Percentiles rank a stretch among this genome's conserved stretches.
Evolutionary conservation across 2,329 filamentous ascomycete genomes (phyloP).

Genomic region (Dactylonectria macrodidyma): DNA sequence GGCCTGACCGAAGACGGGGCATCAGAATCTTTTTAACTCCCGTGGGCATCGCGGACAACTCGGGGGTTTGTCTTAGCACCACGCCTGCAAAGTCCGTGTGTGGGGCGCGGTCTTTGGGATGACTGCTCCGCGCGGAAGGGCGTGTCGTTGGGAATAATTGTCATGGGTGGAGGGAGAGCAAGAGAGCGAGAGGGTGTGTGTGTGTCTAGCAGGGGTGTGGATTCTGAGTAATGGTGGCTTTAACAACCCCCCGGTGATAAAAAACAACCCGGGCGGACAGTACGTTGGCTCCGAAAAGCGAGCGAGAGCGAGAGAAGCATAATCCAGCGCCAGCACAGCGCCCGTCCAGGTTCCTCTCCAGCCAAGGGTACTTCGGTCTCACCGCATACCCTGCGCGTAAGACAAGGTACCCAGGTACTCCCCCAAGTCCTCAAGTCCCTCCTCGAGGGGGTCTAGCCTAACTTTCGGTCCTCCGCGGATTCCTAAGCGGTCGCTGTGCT

Average conservation of each 20-base stretch:
- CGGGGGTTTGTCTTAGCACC: conserved; percentile 44
- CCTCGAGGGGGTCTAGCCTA: too few relatives aligned
- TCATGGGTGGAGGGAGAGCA: neutral
- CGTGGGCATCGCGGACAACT: conserved; percentile 41
- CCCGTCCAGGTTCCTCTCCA: conserved; percentile 36
- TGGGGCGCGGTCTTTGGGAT: conserved; percentile 48
- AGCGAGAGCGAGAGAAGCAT: neutral
- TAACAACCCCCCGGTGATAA: neutral
- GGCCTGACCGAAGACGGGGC: conserved; percentile 36
- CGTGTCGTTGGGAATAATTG: neutral
- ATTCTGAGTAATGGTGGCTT: conserved; percentile 10
- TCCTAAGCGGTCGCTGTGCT: neutral
- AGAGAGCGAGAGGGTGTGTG: conserved; percentile 6
- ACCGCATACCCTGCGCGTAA: conserved; percentile 4
- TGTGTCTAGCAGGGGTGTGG: neutral
- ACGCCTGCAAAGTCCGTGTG: conserved; percentile 41
- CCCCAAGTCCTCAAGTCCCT: too few relatives aligned
- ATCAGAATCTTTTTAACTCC: conserved; percentile 48
- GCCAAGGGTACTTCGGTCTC: conserved; percentile 39
- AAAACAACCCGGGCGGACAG: neutral
- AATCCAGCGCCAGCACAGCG: neutral
- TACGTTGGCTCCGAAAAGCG: neutral
- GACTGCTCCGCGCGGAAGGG: conserved; percentile 11
- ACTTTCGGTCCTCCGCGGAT: neutral
- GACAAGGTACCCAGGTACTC: conserved; percentile 30